Base-by-base conservation (phyloP, 192 early-diverging fungal genomes). In the Backusella sp. region DNA sequence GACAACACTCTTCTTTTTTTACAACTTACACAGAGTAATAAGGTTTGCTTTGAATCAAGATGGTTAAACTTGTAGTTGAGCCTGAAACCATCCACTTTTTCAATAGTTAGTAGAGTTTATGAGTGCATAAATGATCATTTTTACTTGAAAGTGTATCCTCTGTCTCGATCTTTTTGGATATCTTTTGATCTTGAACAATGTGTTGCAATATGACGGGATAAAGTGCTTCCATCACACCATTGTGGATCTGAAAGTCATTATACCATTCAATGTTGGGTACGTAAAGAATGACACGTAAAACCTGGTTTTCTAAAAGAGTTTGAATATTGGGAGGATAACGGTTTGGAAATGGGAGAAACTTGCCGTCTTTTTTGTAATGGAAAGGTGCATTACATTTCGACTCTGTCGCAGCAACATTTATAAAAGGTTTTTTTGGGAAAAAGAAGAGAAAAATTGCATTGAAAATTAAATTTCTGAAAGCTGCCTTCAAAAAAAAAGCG, bases 351-450 rank as follows among this genome's bases (percentile, higher is more conserved):
- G 3, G 2, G 11, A 11, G 8, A 11, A 19, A 32, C 44, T 71
- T 71, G 28, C 70, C 17, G 70, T 71, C 12, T 28, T 28, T 49
- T 49, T 28, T 26, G 70, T 71, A 71, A 71, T 71, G 11, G 28
- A 26, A 19, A 71, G 70, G 17, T 71, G 70, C 28, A 71, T 36
- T 12, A 71, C 69, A 44, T 49, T 42, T 30, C 69, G 69, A 30
- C 39, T 46, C 34, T 69, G 67, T 37, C 36, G 34, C 4, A 69
- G 36, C 19, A 39, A 26, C 67, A 69, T 69, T 69, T 67, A 35
- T 67, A 15, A 19, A n/a, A 17, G 28, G n/a, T n/a, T n/a, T 36
- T 35, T 6, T 32, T 6, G 3, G 17, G 17, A 49, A 49, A 49
- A 49, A 49, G 19, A 49, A 49, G 5, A 19, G 19, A 49, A n/a